Base-by-base conservation (phyloP, 1,284 basidiomycete species). In the Malassezia arunalokei region DNA sequence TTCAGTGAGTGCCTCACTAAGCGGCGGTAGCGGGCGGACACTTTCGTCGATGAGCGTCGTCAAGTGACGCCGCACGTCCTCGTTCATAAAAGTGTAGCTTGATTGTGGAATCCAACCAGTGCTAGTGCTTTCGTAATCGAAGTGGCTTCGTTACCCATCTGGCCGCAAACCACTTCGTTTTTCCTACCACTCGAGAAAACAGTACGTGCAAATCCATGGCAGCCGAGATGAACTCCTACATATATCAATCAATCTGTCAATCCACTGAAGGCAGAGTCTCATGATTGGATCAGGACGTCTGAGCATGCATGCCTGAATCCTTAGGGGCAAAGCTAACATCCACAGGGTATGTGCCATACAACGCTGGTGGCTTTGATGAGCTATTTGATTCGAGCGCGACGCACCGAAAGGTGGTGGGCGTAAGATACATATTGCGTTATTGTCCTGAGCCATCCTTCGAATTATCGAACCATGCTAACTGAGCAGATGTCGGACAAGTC, bases 351-450 rank as follows among this genome's bases (percentile, higher is more conserved):
- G 33, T 15, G 33, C 3, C 11, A 35, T 35, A 5, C 11, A 15
- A 35, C 11, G 15, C 2, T 5, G 11, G 33, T 35, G 33, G 33
- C 33, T 15, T 35, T 35, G 53, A 55, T 55, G 53, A 55, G 42
- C 44, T 9, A 20, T 12, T n/a, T 35, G 17, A 5, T 39, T 15
- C 31, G 33, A 14, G 20, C 7, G 53, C 48, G 53, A 55, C 47
- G 14, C 53, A 55, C 53, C 53, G 53, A 55, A 45, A 55, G 53
- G 53, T 55, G 53, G n/a, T 55, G 53, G 53, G 48, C 53, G 39
- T n/a, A 12, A 17, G n/a, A n/a, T 6, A n/a, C 12, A 17, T 8
- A 41, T 45, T 55, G 53, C 48, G 53, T 50, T 55, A 55, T 55
- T 55, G 53, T 55, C 53, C 53, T 55, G 53, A 55, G 47, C 38